Base-by-base conservation (phyloP, 1,139 yeast genomes). In the Zygotorulaspora mrakii region DNA sequence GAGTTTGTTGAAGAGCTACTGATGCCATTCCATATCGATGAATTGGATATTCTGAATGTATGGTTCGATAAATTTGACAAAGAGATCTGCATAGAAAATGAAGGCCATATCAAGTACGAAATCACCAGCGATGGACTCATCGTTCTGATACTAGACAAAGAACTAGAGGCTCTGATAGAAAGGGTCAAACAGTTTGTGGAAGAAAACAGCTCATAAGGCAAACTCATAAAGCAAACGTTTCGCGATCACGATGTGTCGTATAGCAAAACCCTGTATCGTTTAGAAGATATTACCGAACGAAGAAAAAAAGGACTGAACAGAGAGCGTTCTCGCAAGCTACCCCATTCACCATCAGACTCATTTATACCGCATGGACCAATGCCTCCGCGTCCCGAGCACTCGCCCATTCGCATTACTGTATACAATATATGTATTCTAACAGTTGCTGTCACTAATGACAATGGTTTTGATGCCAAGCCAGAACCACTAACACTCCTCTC, bases 41-140 rank as follows among this genome's bases (percentile, higher is more conserved):
- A 74, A 29, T 65, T 78, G 69, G 79, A 77, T 45, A 79, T 74
- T 46, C 61, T 79, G 55, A 79, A 80, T 53, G 61, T 57, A 22
- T 79, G 81, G 63, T 80, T 80, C 54, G 84, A 80, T 54, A 64
- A 62, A 36, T 80, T 80, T 53, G 87, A 80, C 55, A 77, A 69
- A 31, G 64, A 64, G 22, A 69, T 80, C 17, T 82, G 85, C 22
- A 69, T 75, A 46, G 86, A 85, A 20, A 79, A 80, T 52, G 83
- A 79, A 48, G 80, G 77, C 4, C 75, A 75, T 52, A 74, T 80
- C 48, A 79, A 79, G 55, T 80, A 80, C 53, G 86, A 80, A 52
- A 83, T 79, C 5, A 84, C 84, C 4, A 77, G 82, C 45, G 87
- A 80, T 55, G 87, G 87, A 3, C 62, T 80, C 43, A 81, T 80